Evolutionary conservation across 2,329 filamentous ascomycete species (phyloP), one percentile per base, ranked within the genome.

Genomic region (Alternaria angustiovoidea): DNA sequence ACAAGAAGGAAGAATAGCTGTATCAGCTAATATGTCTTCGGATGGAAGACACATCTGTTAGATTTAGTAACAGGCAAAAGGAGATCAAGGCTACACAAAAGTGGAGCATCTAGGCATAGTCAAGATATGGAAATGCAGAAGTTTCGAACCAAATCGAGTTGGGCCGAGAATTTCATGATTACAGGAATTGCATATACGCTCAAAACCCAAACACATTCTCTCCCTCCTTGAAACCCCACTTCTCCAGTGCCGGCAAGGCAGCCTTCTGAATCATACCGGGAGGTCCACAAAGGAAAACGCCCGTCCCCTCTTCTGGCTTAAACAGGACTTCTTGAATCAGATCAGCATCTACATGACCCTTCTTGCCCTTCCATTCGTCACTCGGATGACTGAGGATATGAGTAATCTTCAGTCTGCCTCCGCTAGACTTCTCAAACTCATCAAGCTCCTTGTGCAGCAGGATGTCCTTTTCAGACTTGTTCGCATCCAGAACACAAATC

Each of bases 221-320:
- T 36, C 34, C 34, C 5, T 36, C 34, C 30, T 73, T 68, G 57
- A 82, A 84, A 0, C 81, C 81, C 80, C 78, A 81, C 42, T 80
- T 72, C 64, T 71, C 80, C 71, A 86, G 64, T 3, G 78, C 83
- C 16, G 83, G 83, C 67, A 86, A 64, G 2, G 79, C 83, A n/a
- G 81, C 81, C 65, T 83, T 84, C 67, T 83, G 79, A 51, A 86
- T 85, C 81, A 86, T 81, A 1, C 75, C 74, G 5, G 82, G 82
- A 38, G 82, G 83, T 0, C 84, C 83, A 66, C 83, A 86, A 38
- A 86, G 66, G 32, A 86, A 81, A 4, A 79, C 80, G 1, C 81
- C 81, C 24, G 71, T 80, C 3, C 73, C 74, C 38, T 82, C 73
- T 0, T 61, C 73, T 0, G 84, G 83, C 44, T 71, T 61, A 66